Evolutionary conservation across 1,284 basidiomycete genomes (phyloP).

Genomic region (Ceratobasidium sp.): DNA sequence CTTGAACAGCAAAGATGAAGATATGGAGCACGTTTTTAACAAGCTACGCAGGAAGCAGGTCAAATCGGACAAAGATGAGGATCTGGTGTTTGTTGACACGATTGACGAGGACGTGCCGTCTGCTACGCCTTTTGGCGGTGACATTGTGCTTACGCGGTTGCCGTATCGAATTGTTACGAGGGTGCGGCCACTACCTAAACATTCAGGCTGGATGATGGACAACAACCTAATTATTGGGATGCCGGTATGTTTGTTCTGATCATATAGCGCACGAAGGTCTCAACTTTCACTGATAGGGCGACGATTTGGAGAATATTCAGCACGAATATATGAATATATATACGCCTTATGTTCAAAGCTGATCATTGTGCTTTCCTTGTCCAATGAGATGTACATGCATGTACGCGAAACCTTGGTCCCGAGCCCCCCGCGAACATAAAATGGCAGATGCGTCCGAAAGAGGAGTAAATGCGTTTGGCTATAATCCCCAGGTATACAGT

Average conservation of each 20-base stretch:
- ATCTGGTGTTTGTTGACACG: slow-evolving; percentile 30
- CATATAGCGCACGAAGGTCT: background rate
- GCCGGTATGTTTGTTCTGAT: slow-evolving; percentile 8
- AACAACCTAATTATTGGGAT: slow-evolving; percentile 38
- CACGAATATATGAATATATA: slow-evolving; percentile 40
- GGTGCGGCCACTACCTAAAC: slow-evolving; percentile 18
- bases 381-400: background rate
- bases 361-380: background rate
- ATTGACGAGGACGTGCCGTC: slow-evolving; percentile 39
- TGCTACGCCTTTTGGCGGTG: slow-evolving; percentile 18
- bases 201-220: slow-evolving; percentile 43
- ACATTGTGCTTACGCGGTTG: background rate
- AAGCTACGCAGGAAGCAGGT: slow-evolving; percentile 49
- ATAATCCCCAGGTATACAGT: no score
- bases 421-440: background rate
- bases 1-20: slow-evolving; percentile 57
- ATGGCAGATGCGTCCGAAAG: no score
- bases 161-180: slow-evolving; percentile 38
- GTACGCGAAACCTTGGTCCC: background rate
- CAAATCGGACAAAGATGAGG: background rate
- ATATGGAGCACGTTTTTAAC: slow-evolving; percentile 68
- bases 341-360: slow-evolving; percentile 15
- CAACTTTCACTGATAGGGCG: slow-evolving; percentile 9
- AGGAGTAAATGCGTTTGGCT: no score
- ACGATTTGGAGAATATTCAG: slow-evolving; percentile 42